Conservation (phyloP, 164 flowering plant species). For the Tinospora cordifolia region DNA sequence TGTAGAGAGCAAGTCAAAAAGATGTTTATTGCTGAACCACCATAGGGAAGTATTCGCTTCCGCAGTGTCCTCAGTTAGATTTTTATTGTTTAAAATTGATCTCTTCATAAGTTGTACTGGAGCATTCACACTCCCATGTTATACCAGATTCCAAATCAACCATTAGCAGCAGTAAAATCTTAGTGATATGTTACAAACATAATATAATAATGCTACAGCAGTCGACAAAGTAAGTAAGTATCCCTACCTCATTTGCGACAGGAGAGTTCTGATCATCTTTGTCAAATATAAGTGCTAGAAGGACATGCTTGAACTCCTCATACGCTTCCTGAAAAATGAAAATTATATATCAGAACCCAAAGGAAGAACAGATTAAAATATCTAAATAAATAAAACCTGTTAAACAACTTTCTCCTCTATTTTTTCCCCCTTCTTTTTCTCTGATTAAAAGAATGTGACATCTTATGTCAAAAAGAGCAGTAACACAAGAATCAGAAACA, state of each 20-base stretch:
- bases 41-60: no score
- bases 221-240: background rate
- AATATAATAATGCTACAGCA: background rate
- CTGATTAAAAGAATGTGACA: background rate
- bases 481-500: no score
- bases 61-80: no score
- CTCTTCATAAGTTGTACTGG: no score
- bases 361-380: background rate
- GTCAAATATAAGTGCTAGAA: slow-evolving; percentile 90
- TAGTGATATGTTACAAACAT: background rate
- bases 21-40: no score
- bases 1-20: no score
- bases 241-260: slow-evolving; percentile 75
- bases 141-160: no score
- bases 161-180: no score
- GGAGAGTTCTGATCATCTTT: slow-evolving; percentile 84
- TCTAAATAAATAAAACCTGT: background rate
- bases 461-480: no score
- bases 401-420: background rate
- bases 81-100: no score
- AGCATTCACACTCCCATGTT: no score
- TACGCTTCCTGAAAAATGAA: slow-evolving; percentile 84
- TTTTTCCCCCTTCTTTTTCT: background rate
- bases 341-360: slow-evolving; percentile 17
- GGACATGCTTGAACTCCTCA: slow-evolving; percentile 96